A percentile compares a stretch with the other conserved stretches of the same genome.
phyloP scores from a whole-genome alignment of 441 rosid genomes.

The Omphalea diandra region DNA sequence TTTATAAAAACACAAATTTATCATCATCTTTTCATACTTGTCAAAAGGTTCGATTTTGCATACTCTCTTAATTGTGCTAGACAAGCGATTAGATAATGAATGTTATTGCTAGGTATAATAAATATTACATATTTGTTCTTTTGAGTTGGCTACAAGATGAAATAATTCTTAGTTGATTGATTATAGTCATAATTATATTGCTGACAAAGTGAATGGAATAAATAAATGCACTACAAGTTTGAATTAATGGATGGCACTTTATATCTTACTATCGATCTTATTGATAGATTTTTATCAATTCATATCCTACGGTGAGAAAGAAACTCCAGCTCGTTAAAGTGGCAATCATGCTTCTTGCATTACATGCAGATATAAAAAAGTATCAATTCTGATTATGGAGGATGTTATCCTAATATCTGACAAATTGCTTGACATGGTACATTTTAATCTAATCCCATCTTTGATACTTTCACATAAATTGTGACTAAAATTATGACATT shows the following conservation, averaged over 20 bases:
- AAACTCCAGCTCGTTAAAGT: slow-evolving; percentile 92
- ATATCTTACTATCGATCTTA: slow-evolving; percentile 79
- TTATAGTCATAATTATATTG: background rate
- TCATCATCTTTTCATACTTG: too few species aligned
- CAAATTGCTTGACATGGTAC: slow-evolving; percentile 79
- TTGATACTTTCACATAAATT: background rate
- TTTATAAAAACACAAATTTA: too few species aligned
- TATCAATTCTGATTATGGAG: slow-evolving; percentile 79
- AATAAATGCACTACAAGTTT: slow-evolving; percentile 94
- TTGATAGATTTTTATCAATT: slow-evolving; percentile 84
- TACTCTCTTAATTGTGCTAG: too few species aligned
- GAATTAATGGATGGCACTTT: slow-evolving; percentile 84
- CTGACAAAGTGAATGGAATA: slow-evolving; percentile 22
- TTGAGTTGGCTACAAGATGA: too few species aligned
- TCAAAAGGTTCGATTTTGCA: too few species aligned
- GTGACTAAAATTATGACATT: too few species aligned
- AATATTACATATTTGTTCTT: too few species aligned
- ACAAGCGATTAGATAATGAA: too few species aligned
- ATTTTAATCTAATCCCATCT: background rate
- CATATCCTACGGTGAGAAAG: slow-evolving; percentile 64
- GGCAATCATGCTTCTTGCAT: slow-evolving; percentile 89
- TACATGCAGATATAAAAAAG: slow-evolving; percentile 97
- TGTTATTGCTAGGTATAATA: too few species aligned
- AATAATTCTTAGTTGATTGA: background rate
- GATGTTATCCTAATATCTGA: slow-evolving; percentile 88